A percentile compares a stretch with the other conserved stretches of the same genome.
phyloP scores from a whole-genome alignment of 2,329 filamentous ascomycete genomes.

The Cadophora luteo-olivacea region DNA sequence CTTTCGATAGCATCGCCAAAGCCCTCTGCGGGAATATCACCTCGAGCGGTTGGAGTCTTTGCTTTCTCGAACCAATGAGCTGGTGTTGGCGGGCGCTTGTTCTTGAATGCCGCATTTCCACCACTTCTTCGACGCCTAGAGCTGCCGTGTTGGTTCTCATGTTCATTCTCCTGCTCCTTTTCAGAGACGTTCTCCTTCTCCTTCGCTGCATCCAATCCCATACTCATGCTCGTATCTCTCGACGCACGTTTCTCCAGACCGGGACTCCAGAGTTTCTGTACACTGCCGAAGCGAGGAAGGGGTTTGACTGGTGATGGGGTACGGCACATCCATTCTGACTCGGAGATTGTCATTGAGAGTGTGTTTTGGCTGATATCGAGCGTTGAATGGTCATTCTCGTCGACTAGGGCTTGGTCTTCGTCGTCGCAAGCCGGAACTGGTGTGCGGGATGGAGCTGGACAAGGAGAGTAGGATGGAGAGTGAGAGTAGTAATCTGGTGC shows the following conservation, averaged over 20 bases:
- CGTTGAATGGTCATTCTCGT: slow-evolving; percentile 9
- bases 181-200: background rate
- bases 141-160: background rate
- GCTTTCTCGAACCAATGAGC: slow-evolving; percentile 15
- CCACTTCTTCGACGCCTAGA: background rate
- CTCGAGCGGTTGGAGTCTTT: background rate
- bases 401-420: background rate
- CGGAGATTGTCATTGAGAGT: slow-evolving; percentile 33
- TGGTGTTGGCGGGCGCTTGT: background rate
- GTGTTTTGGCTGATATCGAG: slow-evolving; percentile 20
- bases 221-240: background rate
- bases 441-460: background rate
- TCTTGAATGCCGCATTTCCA: background rate
- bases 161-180: background rate
- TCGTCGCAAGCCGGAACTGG: background rate
- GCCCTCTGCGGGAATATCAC: background rate
- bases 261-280: slow-evolving; percentile 20
- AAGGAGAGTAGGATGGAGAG: slow-evolving; percentile 10
- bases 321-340: slow-evolving; percentile 40
- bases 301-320: slow-evolving; percentile 33
- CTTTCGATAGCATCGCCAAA: background rate
- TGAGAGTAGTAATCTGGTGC: background rate
- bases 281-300: slow-evolving; percentile 15
- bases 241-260: slow-evolving; percentile 10
- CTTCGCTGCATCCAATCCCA: background rate